Evolutionary conservation across 768 basidiomycete species (phyloP), one percentile per base, ranked within the genome.

Genomic region (Tylopilus sp.): DNA sequence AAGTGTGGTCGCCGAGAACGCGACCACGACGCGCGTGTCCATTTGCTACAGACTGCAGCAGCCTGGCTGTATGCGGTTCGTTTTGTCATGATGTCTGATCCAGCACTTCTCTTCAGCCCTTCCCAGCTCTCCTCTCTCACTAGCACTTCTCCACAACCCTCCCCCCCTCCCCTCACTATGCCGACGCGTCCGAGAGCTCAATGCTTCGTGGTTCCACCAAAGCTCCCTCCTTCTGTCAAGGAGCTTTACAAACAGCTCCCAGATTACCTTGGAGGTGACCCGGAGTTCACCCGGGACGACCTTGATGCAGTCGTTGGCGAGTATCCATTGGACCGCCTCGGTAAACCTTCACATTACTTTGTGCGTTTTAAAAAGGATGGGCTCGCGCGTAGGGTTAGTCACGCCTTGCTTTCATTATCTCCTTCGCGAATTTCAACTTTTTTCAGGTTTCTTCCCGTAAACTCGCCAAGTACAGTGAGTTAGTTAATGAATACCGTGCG

Each of bases 401-500:
- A 25, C 19, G 22, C 30, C 12, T 45, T 29, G 31, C 17, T 42
- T 4, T 38, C n/a, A 3, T n/a, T 13, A 13, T 33, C 17, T n/a
- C 19, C 19, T 37, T 52, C 24, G 16, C 13, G 16, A 41, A 31
- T 4, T 52, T 58, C 55, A 50, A 47, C 4, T 31, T 25, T 54
- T 4, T 56, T 25, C 53, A 86, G 85, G 77, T 77, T 61, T 69
- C 66, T 43, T 75, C 75, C 21, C 53, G 60, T 22, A 55, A 59
- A 21, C 76, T 88, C 44, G 54, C 65, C 25, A 61, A 68, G 11
- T 73, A 78, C 59, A 62, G 66, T n/a, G 68, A 73, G 13, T 66
- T 88, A 3, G 73, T 89, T 2, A 68, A 78, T 16, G 71, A 73
- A 30, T 90, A 85, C 60, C 64, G 88, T 87, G 60, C 60, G 81